phyloP scores from a whole-genome alignment of 495 filamentous ascomycete genomes.

The Penicillium subrubescens region DNA sequence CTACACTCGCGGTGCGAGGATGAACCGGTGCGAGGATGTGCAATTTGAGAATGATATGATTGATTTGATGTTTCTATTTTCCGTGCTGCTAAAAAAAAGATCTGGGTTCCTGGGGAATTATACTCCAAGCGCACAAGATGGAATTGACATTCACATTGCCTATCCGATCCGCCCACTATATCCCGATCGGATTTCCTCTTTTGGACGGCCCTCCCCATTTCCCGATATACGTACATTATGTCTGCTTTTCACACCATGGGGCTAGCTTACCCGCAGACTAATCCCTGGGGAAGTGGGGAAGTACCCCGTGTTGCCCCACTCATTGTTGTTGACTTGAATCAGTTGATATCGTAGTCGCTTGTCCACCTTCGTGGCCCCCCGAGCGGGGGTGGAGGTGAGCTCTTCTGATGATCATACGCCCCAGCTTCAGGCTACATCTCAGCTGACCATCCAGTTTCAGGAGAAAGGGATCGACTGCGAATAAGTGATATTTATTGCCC shows the following conservation, averaged over 20 bases:
- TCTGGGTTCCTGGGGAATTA: not conserved
- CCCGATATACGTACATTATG: not conserved
- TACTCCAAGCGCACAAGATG: not conserved
- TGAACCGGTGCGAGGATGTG: not conserved
- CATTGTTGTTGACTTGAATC: not conserved
- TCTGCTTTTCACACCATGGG: not conserved
- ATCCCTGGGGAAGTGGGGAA: not conserved
- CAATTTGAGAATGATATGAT: not conserved
- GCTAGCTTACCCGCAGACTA: not conserved
- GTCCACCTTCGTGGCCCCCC: not conserved
- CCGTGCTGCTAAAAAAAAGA: not conserved
- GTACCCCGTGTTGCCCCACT: not conserved
- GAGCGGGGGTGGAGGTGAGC: not conserved
- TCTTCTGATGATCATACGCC: not conserved
- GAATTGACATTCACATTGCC: too few relatives aligned
- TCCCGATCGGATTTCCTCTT: not conserved
- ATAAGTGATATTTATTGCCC: not conserved
- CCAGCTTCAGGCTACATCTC: not conserved
- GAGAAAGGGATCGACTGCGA: not conserved
- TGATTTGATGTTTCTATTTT: not conserved
- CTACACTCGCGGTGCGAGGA: constrained; percentile 35
- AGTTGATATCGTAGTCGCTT: not conserved
- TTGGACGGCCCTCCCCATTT: not conserved
- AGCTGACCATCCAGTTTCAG: not conserved
- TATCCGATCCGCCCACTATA: not conserved